Conservation (phyloP, 352 stramenopile species). For the Aphanomyces invadans region DNA sequence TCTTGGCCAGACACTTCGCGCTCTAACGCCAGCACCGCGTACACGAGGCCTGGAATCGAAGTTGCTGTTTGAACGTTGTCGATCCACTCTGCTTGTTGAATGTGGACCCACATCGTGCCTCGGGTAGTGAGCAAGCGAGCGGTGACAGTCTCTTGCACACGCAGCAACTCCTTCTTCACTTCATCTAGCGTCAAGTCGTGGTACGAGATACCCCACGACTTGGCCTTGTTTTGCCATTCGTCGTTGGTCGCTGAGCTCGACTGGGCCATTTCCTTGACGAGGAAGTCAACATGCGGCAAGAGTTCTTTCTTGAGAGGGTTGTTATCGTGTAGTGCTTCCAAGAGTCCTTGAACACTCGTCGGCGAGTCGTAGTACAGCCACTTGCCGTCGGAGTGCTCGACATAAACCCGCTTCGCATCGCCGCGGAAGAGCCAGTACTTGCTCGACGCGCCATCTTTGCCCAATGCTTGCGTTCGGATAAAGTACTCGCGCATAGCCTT, state of each 20-base stretch:
- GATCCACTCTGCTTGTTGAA: constrained; percentile 36
- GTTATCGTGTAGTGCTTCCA: background rate
- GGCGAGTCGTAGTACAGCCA: constrained; percentile 7
- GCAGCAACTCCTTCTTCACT: constrained; percentile 49
- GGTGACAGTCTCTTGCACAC: constrained; percentile 50
- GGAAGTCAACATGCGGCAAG: background rate
- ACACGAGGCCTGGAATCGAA: constrained; percentile 35
- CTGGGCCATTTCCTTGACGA: background rate
- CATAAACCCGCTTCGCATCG: constrained; percentile 55
- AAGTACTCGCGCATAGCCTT: constrained; percentile 57
- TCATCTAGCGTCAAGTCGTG: constrained; percentile 36
- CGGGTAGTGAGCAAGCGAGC: constrained; percentile 50
- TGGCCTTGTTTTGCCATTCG: constrained; percentile 51
- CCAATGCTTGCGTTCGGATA: constrained; percentile 65
- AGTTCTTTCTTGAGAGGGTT: constrained; percentile 2
- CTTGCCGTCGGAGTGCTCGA: constrained; percentile 34
- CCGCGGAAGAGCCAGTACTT: constrained; percentile 72
- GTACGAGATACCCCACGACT: constrained; percentile 44
- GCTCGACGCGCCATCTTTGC: constrained; percentile 38
- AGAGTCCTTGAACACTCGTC: background rate
- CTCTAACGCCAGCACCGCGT: constrained; percentile 48
- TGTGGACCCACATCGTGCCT: constrained; percentile 39
- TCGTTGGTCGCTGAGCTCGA: background rate
- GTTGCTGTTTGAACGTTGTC: constrained; percentile 35
- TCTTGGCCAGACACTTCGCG: constrained; percentile 50